phyloP scores from a whole-genome alignment of 352 stramenopile species.

The Pythium chondricola region DNA sequence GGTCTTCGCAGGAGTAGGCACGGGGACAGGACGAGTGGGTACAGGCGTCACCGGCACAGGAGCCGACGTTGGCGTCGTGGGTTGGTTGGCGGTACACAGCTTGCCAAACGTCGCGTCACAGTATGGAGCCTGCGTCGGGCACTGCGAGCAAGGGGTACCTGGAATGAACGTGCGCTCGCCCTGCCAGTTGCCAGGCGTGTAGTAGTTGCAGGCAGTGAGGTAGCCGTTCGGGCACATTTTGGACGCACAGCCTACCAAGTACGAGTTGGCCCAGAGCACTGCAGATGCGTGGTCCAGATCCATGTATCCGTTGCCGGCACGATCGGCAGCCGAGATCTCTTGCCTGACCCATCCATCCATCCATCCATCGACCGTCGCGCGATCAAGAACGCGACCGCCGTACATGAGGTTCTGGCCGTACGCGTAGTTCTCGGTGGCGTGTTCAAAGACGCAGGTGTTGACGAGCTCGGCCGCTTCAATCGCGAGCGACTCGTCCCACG shows the following conservation, averaged over 20 bases:
- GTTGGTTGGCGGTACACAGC: slow-evolving; percentile 6
- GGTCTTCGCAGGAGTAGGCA: not conserved
- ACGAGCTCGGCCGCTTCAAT: slow-evolving; percentile 33
- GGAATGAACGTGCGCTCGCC: slow-evolving; percentile 26
- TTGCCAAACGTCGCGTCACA: slow-evolving; percentile 25
- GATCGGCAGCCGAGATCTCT: slow-evolving; percentile 26
- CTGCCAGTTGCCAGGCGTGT: slow-evolving; percentile 29
- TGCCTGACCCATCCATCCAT: slow-evolving; percentile 28
- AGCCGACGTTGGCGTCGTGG: slow-evolving; percentile 4
- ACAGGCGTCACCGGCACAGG: slow-evolving; percentile 1
- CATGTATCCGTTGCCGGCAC: slow-evolving; percentile 23
- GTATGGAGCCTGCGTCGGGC: slow-evolving; percentile 21
- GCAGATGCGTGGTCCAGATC: slow-evolving; percentile 33
- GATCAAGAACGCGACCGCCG: slow-evolving; percentile 18
- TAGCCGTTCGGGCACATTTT: slow-evolving; percentile 28
- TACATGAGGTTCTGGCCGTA: slow-evolving; percentile 40
- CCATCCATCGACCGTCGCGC: slow-evolving; percentile 21
- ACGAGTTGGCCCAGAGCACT: slow-evolving; percentile 33
- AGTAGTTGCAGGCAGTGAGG: slow-evolving; percentile 37
- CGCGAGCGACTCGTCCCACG: slow-evolving; percentile 29
- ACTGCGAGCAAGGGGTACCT: slow-evolving; percentile 26
- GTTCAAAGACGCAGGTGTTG: slow-evolving; percentile 30
- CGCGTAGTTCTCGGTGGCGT: slow-evolving; percentile 31
- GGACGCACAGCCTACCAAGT: slow-evolving; percentile 29
- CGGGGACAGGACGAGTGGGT: not conserved